Evolutionary conservation across 805 yeast genomes (phyloP).

Genomic region (Yamadazyma tumulicola): DNA sequence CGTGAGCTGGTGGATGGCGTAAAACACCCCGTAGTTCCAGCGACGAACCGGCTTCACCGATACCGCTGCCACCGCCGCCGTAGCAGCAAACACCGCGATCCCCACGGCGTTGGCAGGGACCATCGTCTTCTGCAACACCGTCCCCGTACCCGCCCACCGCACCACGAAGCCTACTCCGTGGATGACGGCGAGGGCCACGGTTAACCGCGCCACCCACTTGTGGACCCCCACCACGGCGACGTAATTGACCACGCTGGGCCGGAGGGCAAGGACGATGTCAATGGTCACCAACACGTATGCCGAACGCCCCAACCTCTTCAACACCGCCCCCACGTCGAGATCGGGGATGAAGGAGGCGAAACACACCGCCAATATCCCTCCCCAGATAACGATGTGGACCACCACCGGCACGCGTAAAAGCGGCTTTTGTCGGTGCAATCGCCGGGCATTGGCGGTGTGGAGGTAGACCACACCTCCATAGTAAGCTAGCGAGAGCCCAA

Average conservation of each 20-base stretch:
- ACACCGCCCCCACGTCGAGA: conserved; percentile 10
- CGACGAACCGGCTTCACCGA: conserved; percentile 51
- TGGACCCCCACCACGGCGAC: conserved; percentile 55
- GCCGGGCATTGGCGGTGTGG: background rate
- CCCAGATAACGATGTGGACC: conserved; percentile 29
- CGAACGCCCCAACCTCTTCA: conserved; percentile 61
- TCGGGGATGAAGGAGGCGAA: conserved; percentile 26
- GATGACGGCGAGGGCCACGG: conserved; percentile 39
- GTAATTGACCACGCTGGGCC: conserved; percentile 49
- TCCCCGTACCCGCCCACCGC: conserved; percentile 44
- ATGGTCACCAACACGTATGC: conserved; percentile 58
- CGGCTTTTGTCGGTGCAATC: conserved; percentile 13
- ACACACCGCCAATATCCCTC: conserved; percentile 26
- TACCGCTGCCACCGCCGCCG: conserved; percentile 36
- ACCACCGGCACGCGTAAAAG: conserved; percentile 27
- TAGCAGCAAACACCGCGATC: conserved; percentile 35
- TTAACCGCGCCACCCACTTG: conserved; percentile 67
- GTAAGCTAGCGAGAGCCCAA: conserved; percentile 38
- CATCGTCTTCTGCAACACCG: conserved; percentile 28
- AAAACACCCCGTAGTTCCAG: conserved; percentile 50
- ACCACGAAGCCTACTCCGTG: conserved; percentile 54
- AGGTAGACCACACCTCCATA: conserved; percentile 1
- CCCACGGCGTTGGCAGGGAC: conserved; percentile 50
- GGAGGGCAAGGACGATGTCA: conserved; percentile 50
- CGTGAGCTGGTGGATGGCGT: conserved; percentile 52